Evolutionary conservation across 495 filamentous ascomycete species (phyloP).

Genomic region (Chaetomidium leptoderma): DNA sequence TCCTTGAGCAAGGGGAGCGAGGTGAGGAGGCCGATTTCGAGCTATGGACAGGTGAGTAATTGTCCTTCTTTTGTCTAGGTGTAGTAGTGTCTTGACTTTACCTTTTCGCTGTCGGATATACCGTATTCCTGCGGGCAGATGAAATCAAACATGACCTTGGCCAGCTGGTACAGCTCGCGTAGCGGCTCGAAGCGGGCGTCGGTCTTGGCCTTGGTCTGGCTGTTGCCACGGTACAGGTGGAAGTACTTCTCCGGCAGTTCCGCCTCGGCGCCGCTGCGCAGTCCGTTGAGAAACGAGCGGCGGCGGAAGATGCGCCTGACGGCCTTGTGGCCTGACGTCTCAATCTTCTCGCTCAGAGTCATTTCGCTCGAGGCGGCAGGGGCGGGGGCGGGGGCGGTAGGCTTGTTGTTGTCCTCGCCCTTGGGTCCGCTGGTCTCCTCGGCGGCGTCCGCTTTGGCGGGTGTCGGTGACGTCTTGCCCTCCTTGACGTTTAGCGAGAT

Average conservation of each 20-base stretch:
- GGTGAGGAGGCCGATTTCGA: constrained; percentile 94
- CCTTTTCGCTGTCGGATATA: constrained; percentile 86
- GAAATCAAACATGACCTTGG: constrained; percentile 95
- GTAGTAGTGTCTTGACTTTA: too few relatives aligned
- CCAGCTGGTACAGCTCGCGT: constrained; percentile 84
- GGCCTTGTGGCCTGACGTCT: constrained; percentile 35
- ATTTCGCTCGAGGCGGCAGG: not conserved
- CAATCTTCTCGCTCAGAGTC: constrained; percentile 33
- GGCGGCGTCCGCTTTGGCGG: constrained; percentile 31
- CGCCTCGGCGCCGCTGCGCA: constrained; percentile 37
- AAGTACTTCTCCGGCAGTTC: constrained; percentile 69
- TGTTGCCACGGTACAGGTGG: constrained; percentile 74
- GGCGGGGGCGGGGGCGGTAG: too few relatives aligned
- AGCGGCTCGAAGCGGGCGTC: constrained; percentile 82
- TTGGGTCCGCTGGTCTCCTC: constrained; percentile 28
- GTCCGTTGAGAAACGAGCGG: constrained; percentile 46
- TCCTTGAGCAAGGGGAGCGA: constrained; percentile 89
- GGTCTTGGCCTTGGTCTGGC: constrained; percentile 72
- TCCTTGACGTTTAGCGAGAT: constrained; percentile 37
- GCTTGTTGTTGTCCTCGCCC: constrained; percentile 7
- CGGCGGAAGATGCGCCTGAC: constrained; percentile 51
- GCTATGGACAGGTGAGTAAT: constrained; percentile 30
- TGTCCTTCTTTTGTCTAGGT: too few relatives aligned
- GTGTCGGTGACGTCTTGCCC: constrained; percentile 26
- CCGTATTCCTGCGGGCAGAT: constrained; percentile 98